These are phyloP conservation scores for Phytophthora hybrid DNA, from an alignment of 352 stramenopile genomes.

Conservation along the genomic window DNA sequence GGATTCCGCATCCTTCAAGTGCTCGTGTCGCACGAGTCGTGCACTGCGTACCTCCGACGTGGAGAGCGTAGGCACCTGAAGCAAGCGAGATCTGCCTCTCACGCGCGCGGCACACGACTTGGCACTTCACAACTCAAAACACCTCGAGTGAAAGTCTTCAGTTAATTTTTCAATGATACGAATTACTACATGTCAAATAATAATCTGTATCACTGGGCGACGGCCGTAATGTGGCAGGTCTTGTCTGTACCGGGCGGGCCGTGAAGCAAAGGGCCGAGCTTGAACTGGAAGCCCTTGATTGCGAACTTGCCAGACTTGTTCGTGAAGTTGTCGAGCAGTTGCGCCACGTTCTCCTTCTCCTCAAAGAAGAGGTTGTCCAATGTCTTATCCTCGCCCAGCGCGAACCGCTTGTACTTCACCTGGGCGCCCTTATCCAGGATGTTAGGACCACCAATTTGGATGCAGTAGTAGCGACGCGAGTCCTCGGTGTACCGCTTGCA, in stretches of 20 bases:
- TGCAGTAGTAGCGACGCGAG: constrained; percentile 57
- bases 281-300: constrained; percentile 89
- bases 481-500: constrained; percentile 44
- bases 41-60: too few relatives aligned
- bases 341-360: constrained; percentile 72
- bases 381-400: too few relatives aligned
- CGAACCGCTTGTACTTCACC: constrained; percentile 72
- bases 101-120: too few relatives aligned
- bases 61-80: too few relatives aligned
- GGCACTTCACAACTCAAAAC: too few relatives aligned
- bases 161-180: too few relatives aligned
- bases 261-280: constrained; percentile 83
- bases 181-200: too few relatives aligned
- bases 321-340: constrained; percentile 77
- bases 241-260: constrained; percentile 88
- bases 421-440: constrained; percentile 20
- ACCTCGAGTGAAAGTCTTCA: too few relatives aligned
- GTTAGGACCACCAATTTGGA: constrained; percentile 22
- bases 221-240: constrained; percentile 86
- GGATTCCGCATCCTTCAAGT: too few relatives aligned
- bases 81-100: too few relatives aligned
- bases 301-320: constrained; percentile 74
- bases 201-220: constrained; percentile 52
- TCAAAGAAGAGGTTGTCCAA: constrained; percentile 90
- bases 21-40: too few relatives aligned